Evolutionary conservation across 2,329 filamentous ascomycete species (phyloP), one percentile per base, ranked within the genome.

Genomic region (Neocucurbitaria cava): DNA sequence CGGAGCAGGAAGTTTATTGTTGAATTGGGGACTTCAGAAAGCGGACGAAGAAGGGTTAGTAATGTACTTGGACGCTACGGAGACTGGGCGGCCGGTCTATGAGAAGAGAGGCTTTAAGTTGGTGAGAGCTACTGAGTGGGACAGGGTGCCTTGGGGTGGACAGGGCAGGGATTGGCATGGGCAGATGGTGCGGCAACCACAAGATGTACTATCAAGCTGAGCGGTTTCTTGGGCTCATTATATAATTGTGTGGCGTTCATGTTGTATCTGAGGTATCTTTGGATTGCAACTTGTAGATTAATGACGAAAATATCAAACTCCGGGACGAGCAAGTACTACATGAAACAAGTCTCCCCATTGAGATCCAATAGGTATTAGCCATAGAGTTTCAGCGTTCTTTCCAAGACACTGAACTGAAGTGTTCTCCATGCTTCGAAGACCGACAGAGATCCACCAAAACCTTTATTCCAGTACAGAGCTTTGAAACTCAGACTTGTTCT

Each of bases 31-130:
- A 0, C 30, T 77, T 11, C 56, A 71, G 26, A 69, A 74, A 48
- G 79, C 77, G 28, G 78, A 81, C 59, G 54, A 68, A 41, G 59
- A 75, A 43, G 72, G 73, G 0, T 33, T 79, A 43, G 62, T 66
- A 13, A 65, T 64, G 2, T 81, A 78, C 64, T 46, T 81, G 30
- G 77, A 79, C 57, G 69, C 73, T 6, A 76, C 70, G n/a, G 60
- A 68, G 21, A 60, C 64, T 43, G 79, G 74, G 0, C 66, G 69
- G 49, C 65, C 65, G 9, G 52, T 81, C 18, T 81, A 82, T 54
- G 72, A 72, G 59, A 67, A 64, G 49, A 50, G 49, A 21, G 71
- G 71, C 7, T 74, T 72, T 42, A 50, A 59, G 40, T 17, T 69
- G 11, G 58, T 58, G 8, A 62, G 47, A 44, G 51, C 26, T 0